A percentile compares a stretch with the other conserved stretches of the same genome.
Conservation (phyloP, 2,329 filamentous ascomycete genomes). For the Trichoderma aggressivum region DNA sequence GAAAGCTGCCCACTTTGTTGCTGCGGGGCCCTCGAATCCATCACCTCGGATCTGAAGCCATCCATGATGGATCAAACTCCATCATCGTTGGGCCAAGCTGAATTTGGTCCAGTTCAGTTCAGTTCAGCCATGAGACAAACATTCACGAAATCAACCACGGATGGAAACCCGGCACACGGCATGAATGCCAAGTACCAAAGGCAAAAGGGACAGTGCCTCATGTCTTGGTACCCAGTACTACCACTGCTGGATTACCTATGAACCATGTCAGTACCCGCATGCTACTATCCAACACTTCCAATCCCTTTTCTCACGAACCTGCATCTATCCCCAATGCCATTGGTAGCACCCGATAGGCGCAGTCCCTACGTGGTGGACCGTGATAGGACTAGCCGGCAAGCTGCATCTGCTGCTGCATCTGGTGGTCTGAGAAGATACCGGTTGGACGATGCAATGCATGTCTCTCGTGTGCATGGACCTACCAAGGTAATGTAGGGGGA, state of each 20-base stretch:
- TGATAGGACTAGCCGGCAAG: constrained; percentile 9
- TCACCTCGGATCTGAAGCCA: neutral
- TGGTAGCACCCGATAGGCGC: neutral
- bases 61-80: neutral
- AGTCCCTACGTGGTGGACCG: constrained; percentile 2
- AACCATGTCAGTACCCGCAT: neutral
- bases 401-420: neutral
- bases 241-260: neutral
- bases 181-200: neutral
- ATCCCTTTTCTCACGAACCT: neutral
- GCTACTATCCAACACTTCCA: neutral
- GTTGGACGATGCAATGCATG: neutral
- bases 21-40: neutral
- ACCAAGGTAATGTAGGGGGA: neutral
- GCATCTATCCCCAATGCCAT: neutral
- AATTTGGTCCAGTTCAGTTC: neutral
- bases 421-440: neutral
- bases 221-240: neutral
- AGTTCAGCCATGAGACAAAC: neutral
- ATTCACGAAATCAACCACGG: neutral
- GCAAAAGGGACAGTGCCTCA: neutral
- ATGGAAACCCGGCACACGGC: neutral
- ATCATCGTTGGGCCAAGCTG: too few species aligned
- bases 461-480: neutral
- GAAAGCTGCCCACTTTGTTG: neutral